Evolutionary conservation across 345 rosid species (phyloP).

Genomic region (Salix udensis): DNA sequence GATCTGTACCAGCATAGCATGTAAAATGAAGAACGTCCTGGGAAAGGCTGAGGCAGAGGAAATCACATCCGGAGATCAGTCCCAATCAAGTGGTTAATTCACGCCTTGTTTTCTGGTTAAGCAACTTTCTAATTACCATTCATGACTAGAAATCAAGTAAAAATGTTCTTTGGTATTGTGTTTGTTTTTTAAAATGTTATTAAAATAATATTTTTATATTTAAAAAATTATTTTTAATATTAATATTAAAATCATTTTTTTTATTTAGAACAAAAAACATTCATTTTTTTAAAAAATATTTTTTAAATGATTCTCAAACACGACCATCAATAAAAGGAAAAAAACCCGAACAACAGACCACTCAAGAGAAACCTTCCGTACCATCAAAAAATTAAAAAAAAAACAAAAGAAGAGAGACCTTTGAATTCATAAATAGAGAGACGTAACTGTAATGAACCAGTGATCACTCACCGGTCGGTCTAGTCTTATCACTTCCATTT

Average conservation of each 20-base stretch:
- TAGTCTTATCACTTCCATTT: neutral
- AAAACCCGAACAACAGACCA: too few relatives aligned
- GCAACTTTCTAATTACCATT: neutral
- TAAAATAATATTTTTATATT: too few relatives aligned
- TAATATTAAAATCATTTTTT: too few relatives aligned
- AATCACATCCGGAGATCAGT: neutral
- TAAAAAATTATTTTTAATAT: too few relatives aligned
- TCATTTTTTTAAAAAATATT: too few relatives aligned
- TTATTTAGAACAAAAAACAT: too few relatives aligned
- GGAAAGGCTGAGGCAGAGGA: neutral
- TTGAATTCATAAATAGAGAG: neutral
- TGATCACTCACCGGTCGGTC: constrained; percentile 6
- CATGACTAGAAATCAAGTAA: neutral
- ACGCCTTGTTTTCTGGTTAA: neutral
- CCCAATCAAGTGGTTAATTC: neutral
- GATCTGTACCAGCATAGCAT: neutral
- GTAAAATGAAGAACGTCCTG: neutral
- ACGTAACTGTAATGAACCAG: constrained; percentile 7
- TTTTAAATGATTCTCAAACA: too few relatives aligned
- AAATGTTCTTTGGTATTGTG: neutral
- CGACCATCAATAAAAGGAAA: too few relatives aligned
- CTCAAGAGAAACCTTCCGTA: too few relatives aligned
- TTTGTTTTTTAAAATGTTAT: too few relatives aligned
- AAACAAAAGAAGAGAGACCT: too few relatives aligned
- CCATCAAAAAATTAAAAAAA: too few relatives aligned